A percentile compares a stretch with the other conserved stretches of the same genome.
These are phyloP conservation scores for Pseudogymnoascus sp. DNA, from an alignment of 2,329 filamentous ascomycete genomes.

Conservation along the genomic window DNA sequence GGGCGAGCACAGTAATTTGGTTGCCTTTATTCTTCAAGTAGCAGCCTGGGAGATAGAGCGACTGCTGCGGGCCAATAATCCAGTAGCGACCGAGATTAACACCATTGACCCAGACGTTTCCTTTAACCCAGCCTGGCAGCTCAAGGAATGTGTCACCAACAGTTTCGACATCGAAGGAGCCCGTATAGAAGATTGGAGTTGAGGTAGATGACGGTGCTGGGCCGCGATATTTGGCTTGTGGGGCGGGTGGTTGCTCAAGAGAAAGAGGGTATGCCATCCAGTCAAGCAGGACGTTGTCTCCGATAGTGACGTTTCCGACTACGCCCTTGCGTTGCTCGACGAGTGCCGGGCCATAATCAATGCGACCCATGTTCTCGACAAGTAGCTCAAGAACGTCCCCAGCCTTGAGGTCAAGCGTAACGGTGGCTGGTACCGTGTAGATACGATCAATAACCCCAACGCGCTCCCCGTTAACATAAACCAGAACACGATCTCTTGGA, in stretches of 20 bases:
- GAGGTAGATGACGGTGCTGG: neutral
- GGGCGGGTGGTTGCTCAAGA: constrained; percentile 24
- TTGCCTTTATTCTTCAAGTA: constrained; percentile 32
- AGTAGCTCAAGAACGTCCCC: constrained; percentile 38
- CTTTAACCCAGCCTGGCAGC: constrained; percentile 37
- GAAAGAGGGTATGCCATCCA: constrained; percentile 38
- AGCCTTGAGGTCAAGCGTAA: constrained; percentile 32
- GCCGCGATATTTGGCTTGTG: neutral
- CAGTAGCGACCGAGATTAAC: constrained; percentile 41
- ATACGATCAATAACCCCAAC: constrained; percentile 41
- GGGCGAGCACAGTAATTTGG: constrained; percentile 36
- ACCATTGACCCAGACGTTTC: constrained; percentile 40
- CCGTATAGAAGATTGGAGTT: constrained; percentile 25
- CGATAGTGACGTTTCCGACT: constrained; percentile 36
- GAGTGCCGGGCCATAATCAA: constrained; percentile 38
- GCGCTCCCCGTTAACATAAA: constrained; percentile 38
- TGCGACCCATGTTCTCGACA: constrained; percentile 45
- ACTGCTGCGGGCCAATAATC: constrained; percentile 41
- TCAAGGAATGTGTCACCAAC: constrained; percentile 33
- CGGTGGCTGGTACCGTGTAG: constrained; percentile 33
- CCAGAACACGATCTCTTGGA: constrained; percentile 39
- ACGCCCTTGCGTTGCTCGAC: constrained; percentile 42
- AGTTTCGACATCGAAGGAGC: constrained; percentile 25
- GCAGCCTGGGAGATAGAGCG: constrained; percentile 39
- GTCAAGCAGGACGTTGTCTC: constrained; percentile 25